These are phyloP conservation scores for Cenococcum geophilum DNA, from an alignment of 495 filamentous ascomycete species.

Conservation along the genomic window DNA sequence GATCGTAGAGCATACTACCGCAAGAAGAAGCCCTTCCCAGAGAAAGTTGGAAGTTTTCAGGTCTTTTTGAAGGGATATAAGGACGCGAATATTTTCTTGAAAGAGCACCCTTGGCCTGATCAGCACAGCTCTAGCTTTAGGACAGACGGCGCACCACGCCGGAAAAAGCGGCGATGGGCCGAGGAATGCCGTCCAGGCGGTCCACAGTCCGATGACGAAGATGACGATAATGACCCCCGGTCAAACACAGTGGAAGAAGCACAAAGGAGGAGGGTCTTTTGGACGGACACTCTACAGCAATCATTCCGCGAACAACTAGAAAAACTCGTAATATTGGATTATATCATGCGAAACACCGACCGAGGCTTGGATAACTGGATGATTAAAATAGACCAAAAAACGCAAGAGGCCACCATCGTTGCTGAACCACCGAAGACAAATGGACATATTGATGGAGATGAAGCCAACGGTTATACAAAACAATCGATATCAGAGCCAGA, in stretches of 20 bases:
- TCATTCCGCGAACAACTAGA: slow-evolving; percentile 92
- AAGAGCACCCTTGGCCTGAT: slow-evolving; percentile 97
- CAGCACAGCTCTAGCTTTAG: slow-evolving; percentile 73
- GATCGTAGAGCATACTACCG: slow-evolving; percentile 82
- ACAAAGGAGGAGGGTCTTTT: slow-evolving; percentile 57
- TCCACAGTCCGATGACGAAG: slow-evolving; percentile 59
- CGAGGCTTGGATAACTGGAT: slow-evolving; percentile 98
- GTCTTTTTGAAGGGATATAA: slow-evolving; percentile 95
- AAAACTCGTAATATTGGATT: slow-evolving; percentile 95
- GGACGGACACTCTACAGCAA: slow-evolving; percentile 85
- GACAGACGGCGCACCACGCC: slow-evolving; percentile 54
- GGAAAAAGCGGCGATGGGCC: slow-evolving; percentile 68
- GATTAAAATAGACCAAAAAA: slow-evolving; percentile 88
- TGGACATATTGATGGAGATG: slow-evolving; percentile 42
- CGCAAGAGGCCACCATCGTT: slow-evolving; percentile 73
- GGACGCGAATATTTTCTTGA: slow-evolving; percentile 90
- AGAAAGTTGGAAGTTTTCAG: slow-evolving; percentile 93
- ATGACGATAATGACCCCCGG: slow-evolving; percentile 52
- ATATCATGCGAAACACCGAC: slow-evolving; percentile 99
- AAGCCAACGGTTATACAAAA: slow-evolving; percentile 22
- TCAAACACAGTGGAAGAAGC: slow-evolving; percentile 43
- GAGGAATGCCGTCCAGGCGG: slow-evolving; percentile 76
- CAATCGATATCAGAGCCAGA: slow-evolving; percentile 34
- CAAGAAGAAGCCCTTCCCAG: slow-evolving; percentile 78
- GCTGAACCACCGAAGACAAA: slow-evolving; percentile 72